These are phyloP conservation scores for Venustampulla echinocandica DNA, from an alignment of 495 filamentous ascomycete species.

Conservation along the genomic window DNA sequence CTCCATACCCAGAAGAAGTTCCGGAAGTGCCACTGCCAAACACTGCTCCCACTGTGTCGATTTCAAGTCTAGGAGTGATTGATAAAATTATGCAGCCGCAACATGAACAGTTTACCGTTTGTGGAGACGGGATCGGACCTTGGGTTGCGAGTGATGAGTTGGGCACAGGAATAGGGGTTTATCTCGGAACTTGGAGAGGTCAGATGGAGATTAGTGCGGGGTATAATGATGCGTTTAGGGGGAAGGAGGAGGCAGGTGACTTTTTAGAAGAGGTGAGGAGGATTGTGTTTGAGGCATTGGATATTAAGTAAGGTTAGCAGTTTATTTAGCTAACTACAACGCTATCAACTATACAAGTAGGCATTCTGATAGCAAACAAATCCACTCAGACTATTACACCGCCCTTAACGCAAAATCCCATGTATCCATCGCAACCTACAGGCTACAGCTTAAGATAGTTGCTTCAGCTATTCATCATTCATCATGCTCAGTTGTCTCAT, in stretches of 20 bases:
- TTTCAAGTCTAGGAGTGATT: constrained; percentile 33
- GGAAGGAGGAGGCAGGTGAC: constrained; percentile 20
- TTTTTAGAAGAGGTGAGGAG: constrained; percentile 19
- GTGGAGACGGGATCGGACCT: constrained; percentile 25
- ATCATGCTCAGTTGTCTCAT: too few relatives aligned
- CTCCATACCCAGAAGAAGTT: constrained; percentile 15
- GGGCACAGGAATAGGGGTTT: constrained; percentile 30
- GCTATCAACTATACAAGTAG: too few relatives aligned
- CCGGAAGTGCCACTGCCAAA: constrained; percentile 24
- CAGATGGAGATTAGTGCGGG: constrained; percentile 27
- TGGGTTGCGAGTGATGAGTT: constrained; percentile 37
- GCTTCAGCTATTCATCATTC: too few relatives aligned
- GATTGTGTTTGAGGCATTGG: constrained; percentile 10
- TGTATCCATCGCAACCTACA: too few relatives aligned
- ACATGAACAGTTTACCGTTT: constrained; percentile 23
- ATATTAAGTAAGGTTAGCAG: not conserved
- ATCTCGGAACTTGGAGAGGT: constrained; percentile 30
- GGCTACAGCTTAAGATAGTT: too few relatives aligned
- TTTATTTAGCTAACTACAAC: too few relatives aligned
- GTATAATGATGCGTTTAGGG: constrained; percentile 35
- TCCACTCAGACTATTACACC: too few relatives aligned
- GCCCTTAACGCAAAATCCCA: too few relatives aligned
- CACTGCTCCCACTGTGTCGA: constrained; percentile 26
- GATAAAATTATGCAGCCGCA: constrained; percentile 23
- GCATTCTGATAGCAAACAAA: too few relatives aligned